Evolutionary conservation across 1,284 basidiomycete genomes (phyloP), one percentile per base, ranked within the genome.

Genomic region (Microbotryomycetes sp.): DNA sequence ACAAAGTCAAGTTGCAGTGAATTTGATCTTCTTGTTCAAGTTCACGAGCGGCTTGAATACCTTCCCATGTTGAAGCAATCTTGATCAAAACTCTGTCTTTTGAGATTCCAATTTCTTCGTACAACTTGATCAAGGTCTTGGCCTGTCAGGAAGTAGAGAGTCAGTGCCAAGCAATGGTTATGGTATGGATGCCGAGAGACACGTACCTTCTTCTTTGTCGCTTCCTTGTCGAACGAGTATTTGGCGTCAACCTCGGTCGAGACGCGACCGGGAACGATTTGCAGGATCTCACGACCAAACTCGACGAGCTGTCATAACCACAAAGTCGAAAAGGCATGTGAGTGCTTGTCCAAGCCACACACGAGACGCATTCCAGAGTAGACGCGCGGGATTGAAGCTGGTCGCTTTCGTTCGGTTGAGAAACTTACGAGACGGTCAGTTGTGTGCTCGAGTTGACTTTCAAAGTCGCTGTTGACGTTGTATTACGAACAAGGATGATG

Each of bases 171-270:
- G 32, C 19, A n/a, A 12, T 50, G 25, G 15, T 15, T 12, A 26
- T 14, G 22, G 28, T 26, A 26, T 50, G 49, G n/a, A 14, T 23
- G 26, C 46, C 14, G 3, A 25, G 50, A 3, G 26, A 3, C 50
- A 50, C 71, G 49, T 36, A 82, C 85, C 85, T 94, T 96, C 68
- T 82, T 83, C 78, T 92, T 93, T 71, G 92, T 94, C 45, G 76
- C 89, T 77, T 88, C 85, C 80, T 90, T 96, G 81, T 97, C 88
- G 79, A 94, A 97, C 67, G 94, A 97, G 68, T 97, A 85, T 70
- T 88, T 86, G 63, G 96, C 94, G 77, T 99, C 94, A 71, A 99
- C 93, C 79, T 99, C 94, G 69, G 94, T 98, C 56, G 94, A 99
- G 70, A 99, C 94, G 78, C 94, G 89, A 68, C 94, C 96, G 64